phyloP scores from a whole-genome alignment of 148 eudicot genomes.

The Persicaria tinctoria region DNA sequence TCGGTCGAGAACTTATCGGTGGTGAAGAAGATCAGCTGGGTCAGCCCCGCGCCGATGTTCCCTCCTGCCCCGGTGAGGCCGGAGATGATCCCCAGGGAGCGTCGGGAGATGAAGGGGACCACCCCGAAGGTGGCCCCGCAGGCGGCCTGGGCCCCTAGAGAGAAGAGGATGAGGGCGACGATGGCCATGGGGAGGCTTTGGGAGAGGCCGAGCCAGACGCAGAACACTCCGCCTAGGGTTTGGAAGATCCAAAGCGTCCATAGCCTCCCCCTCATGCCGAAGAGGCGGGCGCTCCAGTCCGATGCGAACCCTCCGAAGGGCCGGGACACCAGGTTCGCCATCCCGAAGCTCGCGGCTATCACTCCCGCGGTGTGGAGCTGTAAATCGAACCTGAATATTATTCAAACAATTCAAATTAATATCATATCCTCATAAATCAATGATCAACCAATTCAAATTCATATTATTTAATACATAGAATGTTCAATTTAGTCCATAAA shows the following conservation, averaged over 20 bases:
- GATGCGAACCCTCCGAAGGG: constrained; percentile 38
- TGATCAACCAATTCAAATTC: too few relatives aligned
- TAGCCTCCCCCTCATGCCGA: constrained; percentile 44
- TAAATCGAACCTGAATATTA: constrained; percentile 16
- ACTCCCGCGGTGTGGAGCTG: constrained; percentile 44
- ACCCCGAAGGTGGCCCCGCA: constrained; percentile 42
- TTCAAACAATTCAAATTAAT: too few relatives aligned
- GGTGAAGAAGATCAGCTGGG: constrained; percentile 33
- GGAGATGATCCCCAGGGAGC: constrained; percentile 35
- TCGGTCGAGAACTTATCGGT: constrained; percentile 20
- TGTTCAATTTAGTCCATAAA: too few relatives aligned
- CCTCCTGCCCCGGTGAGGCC: constrained; percentile 46
- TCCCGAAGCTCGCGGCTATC: constrained; percentile 40
- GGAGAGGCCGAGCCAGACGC: constrained; percentile 33
- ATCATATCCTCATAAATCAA: too few relatives aligned
- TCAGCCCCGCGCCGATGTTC: constrained; percentile 36
- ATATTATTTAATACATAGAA: too few relatives aligned
- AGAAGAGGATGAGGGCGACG: constrained; percentile 36
- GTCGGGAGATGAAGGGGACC: constrained; percentile 39
- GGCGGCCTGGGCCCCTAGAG: constrained; percentile 38
- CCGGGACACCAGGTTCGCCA: constrained; percentile 40
- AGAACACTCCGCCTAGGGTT: constrained; percentile 37
- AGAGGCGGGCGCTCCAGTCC: constrained; percentile 28
- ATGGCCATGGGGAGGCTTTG: constrained; percentile 24
- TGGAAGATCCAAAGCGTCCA: constrained; percentile 43